Evolutionary conservation across 2,329 filamentous ascomycete genomes (phyloP), one percentile per base, ranked within the genome.

Genomic region (Ascochyta pisi): DNA sequence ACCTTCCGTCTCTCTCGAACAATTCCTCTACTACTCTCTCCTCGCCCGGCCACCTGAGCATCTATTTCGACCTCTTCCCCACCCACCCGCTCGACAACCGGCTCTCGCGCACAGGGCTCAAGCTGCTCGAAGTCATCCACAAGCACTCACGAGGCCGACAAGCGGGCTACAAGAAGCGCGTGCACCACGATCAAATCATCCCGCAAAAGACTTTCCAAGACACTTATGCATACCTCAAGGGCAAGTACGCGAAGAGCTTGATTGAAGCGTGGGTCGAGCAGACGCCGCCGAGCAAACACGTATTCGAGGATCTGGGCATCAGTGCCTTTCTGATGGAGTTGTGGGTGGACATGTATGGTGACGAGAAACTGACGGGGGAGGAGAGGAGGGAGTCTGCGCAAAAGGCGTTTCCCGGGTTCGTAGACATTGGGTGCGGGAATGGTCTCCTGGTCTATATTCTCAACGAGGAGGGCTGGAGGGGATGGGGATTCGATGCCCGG

Each of bases 381-480:
- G 10, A 47, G n/a, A 40, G 52, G n/a, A 40, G 45, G 23, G 39
- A 9, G 16, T 39, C 23, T 2, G 56, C 61, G 8, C 67, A 72
- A 40, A 39, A 60, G 0, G 58, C 63, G 0, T 97, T 96, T 66
- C 91, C 92, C 0, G 93, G 94, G 0, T 99, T 98, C 68, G 90
- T 97, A 19, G 95, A 99, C 69, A 92, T 99, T 41, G 95, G 94
- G 5, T 98, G 95, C 71, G 95, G 95, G 2, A 99, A 98, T 69
- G 95, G 95, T 1, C 81, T 99, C 3, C 83, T 99, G 1, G 91
- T 96, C 7, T 86, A 96, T 70, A 85, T 99, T 34, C 83, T 99
- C 4, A 82, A 87, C 13, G 79, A 83, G 56, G 93, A 98, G 76
- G 92, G 92, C 10, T 98, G 92, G 74, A 65, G 72, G 0, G 95